Conservation (phyloP, 2,329 filamentous ascomycete genomes). For the Colletotrichum camelliae region DNA sequence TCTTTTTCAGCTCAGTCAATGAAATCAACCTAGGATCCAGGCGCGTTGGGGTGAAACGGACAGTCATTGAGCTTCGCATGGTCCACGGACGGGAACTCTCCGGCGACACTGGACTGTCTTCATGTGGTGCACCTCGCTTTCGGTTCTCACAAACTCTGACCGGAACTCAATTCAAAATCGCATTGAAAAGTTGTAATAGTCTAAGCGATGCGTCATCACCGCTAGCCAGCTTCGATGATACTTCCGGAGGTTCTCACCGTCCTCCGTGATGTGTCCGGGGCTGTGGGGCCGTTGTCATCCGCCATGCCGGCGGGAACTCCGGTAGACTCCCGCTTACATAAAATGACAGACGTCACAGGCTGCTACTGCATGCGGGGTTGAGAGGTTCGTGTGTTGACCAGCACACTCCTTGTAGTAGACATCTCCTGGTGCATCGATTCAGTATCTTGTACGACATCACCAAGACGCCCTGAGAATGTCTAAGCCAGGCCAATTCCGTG, state of each 20-base stretch:
- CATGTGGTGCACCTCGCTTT: neutral
- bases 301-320: neutral
- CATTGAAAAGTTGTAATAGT: accelerated
- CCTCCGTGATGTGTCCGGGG: neutral
- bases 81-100: neutral
- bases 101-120: too few relatives aligned
- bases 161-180: neutral
- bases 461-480: neutral
- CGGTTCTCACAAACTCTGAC: neutral
- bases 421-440: neutral
- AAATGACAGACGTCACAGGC: conserved; percentile 1
- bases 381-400: neutral
- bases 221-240: neutral
- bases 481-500: conserved; percentile 18
- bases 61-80: neutral
- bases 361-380: neutral
- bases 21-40: neutral
- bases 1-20: neutral
- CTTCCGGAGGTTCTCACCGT: neutral
- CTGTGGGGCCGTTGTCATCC: neutral
- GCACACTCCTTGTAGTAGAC: neutral
- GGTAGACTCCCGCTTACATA: neutral
- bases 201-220: too few relatives aligned
- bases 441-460: neutral
- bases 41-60: neutral